A percentile compares a stretch with the other conserved stretches of the same genome.
Conservation (phyloP, 2,329 filamentous ascomycete genomes). For the Verticillium longisporum region DNA sequence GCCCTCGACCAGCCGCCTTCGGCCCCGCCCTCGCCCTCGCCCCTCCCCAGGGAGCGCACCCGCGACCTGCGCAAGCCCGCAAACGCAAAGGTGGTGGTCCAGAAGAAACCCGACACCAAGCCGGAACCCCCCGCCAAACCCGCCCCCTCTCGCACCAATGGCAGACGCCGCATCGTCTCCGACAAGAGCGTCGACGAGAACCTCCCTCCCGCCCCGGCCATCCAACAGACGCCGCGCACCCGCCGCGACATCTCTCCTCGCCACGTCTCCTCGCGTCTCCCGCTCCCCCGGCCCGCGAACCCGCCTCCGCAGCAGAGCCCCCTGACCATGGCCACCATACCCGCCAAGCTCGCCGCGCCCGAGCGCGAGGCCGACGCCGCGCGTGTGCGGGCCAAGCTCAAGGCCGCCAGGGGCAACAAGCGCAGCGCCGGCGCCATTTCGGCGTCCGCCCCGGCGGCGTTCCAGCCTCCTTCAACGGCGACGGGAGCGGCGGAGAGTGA, state of each 20-base stretch:
- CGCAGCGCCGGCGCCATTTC: constrained; percentile 9
- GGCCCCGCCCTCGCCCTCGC: neutral
- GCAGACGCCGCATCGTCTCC: neutral
- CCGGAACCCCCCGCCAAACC: neutral
- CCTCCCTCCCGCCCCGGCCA: constrained; percentile 13
- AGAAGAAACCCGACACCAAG: constrained; percentile 1
- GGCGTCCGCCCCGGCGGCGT: constrained; percentile 5
- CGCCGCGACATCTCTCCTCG: constrained; percentile 11
- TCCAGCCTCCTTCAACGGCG: constrained; percentile 12
- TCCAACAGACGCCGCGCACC: constrained; percentile 5
- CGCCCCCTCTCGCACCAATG: neutral
- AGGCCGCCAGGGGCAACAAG: constrained; percentile 38
- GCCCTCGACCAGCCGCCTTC: constrained; percentile 9
- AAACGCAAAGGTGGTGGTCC: neutral
- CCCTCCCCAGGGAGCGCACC: neutral
- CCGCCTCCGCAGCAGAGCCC: constrained; percentile 45
- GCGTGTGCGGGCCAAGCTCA: constrained; percentile 55
- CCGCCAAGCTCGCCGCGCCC: constrained; percentile 56
- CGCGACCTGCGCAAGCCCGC: neutral
- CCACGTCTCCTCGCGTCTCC: constrained; percentile 23
- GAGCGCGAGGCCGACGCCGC: constrained; percentile 59
- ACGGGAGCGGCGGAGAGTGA: neutral
- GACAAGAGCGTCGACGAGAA: constrained; percentile 6
- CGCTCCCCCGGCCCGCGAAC: constrained; percentile 27
- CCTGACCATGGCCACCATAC: constrained; percentile 54